Evolutionary conservation across 352 stramenopile genomes (phyloP).

Genomic region (Sclerospora graminicola): DNA sequence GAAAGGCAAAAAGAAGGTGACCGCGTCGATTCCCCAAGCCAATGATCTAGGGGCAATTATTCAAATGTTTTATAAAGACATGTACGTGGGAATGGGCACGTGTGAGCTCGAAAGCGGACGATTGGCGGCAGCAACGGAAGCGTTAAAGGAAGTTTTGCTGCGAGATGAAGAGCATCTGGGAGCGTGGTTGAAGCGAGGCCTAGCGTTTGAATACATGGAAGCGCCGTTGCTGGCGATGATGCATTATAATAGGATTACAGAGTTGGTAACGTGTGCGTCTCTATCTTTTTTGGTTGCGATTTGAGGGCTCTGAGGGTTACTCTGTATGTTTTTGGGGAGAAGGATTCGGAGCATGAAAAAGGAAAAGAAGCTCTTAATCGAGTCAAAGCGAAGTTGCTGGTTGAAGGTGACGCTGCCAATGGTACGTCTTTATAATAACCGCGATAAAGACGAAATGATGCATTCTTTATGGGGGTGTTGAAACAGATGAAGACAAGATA

Average conservation of each 20-base stretch:
- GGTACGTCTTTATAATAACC: slow-evolving; percentile 8
- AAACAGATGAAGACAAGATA: slow-evolving; percentile 9
- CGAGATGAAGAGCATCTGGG: slow-evolving; percentile 31
- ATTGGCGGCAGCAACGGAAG: slow-evolving; percentile 36
- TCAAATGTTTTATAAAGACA: slow-evolving; percentile 61
- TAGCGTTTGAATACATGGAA: slow-evolving; percentile 45
- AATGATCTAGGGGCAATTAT: slow-evolving; percentile 46
- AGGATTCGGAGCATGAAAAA: slow-evolving; percentile 23
- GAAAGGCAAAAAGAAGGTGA: slow-evolving; percentile 1
- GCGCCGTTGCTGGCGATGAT: slow-evolving; percentile 54
- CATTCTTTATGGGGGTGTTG: neutral
- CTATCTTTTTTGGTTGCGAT: neutral
- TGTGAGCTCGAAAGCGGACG: slow-evolving; percentile 24
- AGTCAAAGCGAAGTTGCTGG: slow-evolving; percentile 22
- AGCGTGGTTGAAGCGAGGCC: slow-evolving; percentile 44
- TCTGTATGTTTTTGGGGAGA: neutral
- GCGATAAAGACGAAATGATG: neutral
- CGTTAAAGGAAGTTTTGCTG: slow-evolving; percentile 60
- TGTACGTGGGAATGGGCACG: slow-evolving; percentile 39
- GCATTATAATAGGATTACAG: slow-evolving; percentile 49
- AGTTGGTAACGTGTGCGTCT: slow-evolving; percentile 18
- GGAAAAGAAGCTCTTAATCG: slow-evolving; percentile 21
- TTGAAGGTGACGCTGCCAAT: slow-evolving; percentile 12
- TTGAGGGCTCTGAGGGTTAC: neutral
- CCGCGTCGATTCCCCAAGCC: slow-evolving; percentile 22